Evolutionary conservation across 2,329 filamentous ascomycete genomes (phyloP).

Genomic region (Ophidiomyces ophidiicola): DNA sequence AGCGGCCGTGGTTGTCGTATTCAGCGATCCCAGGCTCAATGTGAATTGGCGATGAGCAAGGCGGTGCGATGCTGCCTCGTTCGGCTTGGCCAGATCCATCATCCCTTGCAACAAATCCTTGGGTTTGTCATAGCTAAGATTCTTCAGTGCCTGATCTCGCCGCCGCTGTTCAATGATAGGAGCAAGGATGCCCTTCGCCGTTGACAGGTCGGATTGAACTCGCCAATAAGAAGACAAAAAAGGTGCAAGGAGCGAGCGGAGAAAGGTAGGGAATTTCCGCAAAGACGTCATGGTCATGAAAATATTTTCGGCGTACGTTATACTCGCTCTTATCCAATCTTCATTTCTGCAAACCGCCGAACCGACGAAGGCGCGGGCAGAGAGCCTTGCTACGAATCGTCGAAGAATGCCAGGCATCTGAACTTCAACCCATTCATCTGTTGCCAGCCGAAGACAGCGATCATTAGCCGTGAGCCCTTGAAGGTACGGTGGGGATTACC

Average conservation of each 20-base stretch:
- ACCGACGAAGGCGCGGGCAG: slow-evolving; percentile 32
- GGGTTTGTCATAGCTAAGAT: slow-evolving; percentile 22
- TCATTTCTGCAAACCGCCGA: slow-evolving; percentile 27
- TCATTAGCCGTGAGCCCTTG: not conserved
- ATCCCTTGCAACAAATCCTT: slow-evolving; percentile 31
- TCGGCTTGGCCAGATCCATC: slow-evolving; percentile 19
- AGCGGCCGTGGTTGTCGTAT: slow-evolving; percentile 14
- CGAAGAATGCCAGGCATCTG: slow-evolving; percentile 4
- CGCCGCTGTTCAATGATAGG: slow-evolving; percentile 26
- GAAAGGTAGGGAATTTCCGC: slow-evolving; percentile 24
- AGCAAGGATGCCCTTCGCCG: slow-evolving; percentile 25
- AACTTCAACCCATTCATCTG: slow-evolving; percentile 4
- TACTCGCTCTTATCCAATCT: slow-evolving; percentile 28
- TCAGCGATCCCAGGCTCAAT: slow-evolving; percentile 13
- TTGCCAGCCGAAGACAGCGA: not conserved
- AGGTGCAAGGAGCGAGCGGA: slow-evolving; percentile 25
- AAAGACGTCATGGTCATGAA: slow-evolving; percentile 25
- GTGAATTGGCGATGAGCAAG: slow-evolving; percentile 15
- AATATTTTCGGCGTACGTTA: slow-evolving; percentile 27
- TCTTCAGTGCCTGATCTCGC: slow-evolving; percentile 14
- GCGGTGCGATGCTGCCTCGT: slow-evolving; percentile 10
- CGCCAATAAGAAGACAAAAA: slow-evolving; percentile 27
- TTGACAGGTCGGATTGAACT: slow-evolving; percentile 23
- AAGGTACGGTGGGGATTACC: not conserved
- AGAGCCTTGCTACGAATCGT: slow-evolving; percentile 29